Evolutionary conservation across 2,329 filamentous ascomycete genomes (phyloP).

Genomic region (Teratosphaeria destructans): DNA sequence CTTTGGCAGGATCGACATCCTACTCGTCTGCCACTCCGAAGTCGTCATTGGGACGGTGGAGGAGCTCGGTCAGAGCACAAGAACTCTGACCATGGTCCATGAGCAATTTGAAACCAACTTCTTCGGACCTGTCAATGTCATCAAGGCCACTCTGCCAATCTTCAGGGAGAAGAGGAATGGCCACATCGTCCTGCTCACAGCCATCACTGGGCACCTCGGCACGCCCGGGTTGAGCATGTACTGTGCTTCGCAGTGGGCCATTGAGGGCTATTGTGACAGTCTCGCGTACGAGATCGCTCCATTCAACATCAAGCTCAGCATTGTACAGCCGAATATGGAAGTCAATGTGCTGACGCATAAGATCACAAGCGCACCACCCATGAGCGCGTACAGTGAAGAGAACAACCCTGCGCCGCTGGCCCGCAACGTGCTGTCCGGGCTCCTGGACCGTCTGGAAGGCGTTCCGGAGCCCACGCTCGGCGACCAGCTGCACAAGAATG

Average conservation of each 20-base stretch:
- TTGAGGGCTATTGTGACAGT: slow-evolving; percentile 91
- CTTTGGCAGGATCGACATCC: slow-evolving; percentile 80
- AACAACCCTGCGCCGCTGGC: slow-evolving; percentile 69
- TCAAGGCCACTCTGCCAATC: slow-evolving; percentile 73
- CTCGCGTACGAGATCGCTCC: slow-evolving; percentile 90
- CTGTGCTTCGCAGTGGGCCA: slow-evolving; percentile 84
- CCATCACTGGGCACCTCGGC: slow-evolving; percentile 83
- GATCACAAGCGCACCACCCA: slow-evolving; percentile 70
- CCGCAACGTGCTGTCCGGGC: slow-evolving; percentile 69
- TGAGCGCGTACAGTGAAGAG: slow-evolving; percentile 58
- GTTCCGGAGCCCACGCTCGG: slow-evolving; percentile 32
- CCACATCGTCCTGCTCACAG: slow-evolving; percentile 82
- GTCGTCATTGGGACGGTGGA: slow-evolving; percentile 85
- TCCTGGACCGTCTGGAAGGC: slow-evolving; percentile 58
- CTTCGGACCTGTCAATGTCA: slow-evolving; percentile 92
- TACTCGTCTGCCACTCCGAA: slow-evolving; percentile 83
- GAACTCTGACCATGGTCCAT: slow-evolving; percentile 67
- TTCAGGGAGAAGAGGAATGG: slow-evolving; percentile 73
- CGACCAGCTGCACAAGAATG: slow-evolving; percentile 36
- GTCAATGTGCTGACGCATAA: slow-evolving; percentile 78
- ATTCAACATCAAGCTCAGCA: slow-evolving; percentile 92
- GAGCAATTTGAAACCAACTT: slow-evolving; percentile 93
- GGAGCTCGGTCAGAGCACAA: slow-evolving; percentile 64
- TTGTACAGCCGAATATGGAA: slow-evolving; percentile 92
- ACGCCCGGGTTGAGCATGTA: slow-evolving; percentile 87